phyloP scores from a whole-genome alignment of 306 rosid species.

The Dalbergia cochinchinensis region DNA sequence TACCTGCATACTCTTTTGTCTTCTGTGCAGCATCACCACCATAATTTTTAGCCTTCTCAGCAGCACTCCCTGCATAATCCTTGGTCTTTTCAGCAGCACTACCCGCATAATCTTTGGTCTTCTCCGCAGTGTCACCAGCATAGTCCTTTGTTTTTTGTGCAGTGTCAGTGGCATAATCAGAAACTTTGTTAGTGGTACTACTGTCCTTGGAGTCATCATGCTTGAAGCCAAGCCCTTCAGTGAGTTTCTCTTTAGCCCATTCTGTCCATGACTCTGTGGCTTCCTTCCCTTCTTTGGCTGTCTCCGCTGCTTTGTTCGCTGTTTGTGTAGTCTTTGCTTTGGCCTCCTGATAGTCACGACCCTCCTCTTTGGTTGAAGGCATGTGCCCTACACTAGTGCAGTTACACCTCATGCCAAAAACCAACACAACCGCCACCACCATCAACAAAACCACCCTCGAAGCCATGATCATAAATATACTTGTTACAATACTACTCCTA shows the following conservation, averaged over 20 bases:
- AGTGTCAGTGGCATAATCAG: slow-evolving; percentile 51
- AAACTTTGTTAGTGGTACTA: slow-evolving; percentile 23
- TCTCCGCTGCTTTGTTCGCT: slow-evolving; percentile 51
- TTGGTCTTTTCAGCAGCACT: slow-evolving; percentile 15
- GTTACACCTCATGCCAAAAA: slow-evolving; percentile 41
- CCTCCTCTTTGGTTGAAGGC: slow-evolving; percentile 60
- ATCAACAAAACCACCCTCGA: slow-evolving; percentile 42
- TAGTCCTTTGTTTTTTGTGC: slow-evolving; percentile 50
- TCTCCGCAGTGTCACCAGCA: slow-evolving; percentile 26
- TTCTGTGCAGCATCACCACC: not conserved
- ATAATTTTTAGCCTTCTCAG: not conserved
- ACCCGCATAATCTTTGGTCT: not conserved
- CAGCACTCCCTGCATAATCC: not conserved
- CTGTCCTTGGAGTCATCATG: slow-evolving; percentile 37
- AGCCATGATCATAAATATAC: slow-evolving; percentile 46
- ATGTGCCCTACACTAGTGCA: slow-evolving; percentile 51
- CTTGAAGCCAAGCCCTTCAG: slow-evolving; percentile 73
- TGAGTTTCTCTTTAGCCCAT: slow-evolving; percentile 87
- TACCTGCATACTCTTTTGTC: not conserved
- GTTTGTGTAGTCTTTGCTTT: slow-evolving; percentile 41
- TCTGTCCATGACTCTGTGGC: slow-evolving; percentile 75
- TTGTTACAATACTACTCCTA: not conserved
- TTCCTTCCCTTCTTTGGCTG: slow-evolving; percentile 53
- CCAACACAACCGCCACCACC: slow-evolving; percentile 11
- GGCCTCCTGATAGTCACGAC: slow-evolving; percentile 47